Evolutionary conservation across 2,329 filamentous ascomycete species (phyloP).

Genomic region (Dothiorella sarmentorum): DNA sequence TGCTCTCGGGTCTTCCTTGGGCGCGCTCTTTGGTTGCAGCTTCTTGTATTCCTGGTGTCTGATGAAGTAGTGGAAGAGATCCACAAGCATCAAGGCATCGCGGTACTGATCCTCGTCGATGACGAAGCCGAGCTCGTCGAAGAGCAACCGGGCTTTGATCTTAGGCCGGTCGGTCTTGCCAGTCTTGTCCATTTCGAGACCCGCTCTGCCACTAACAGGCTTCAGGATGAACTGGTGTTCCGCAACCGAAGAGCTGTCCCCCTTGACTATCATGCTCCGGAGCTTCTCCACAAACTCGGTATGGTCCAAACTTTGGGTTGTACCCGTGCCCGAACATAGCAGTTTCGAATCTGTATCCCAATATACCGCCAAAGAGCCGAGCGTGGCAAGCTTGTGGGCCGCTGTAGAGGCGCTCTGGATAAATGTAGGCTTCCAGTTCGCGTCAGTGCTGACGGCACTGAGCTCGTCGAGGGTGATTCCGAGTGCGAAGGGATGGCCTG

Average conservation of each 20-base stretch:
- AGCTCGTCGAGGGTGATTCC: constrained; percentile 93
- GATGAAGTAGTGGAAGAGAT: constrained; percentile 97
- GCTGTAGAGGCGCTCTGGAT: constrained; percentile 80
- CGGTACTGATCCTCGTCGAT: constrained; percentile 97
- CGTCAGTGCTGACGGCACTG: constrained; percentile 93
- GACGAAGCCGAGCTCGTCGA: constrained; percentile 97
- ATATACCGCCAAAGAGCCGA: constrained; percentile 88
- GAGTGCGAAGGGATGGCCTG: constrained; percentile 90
- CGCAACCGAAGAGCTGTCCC: constrained; percentile 54
- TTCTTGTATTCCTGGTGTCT: constrained; percentile 97
- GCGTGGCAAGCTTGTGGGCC: constrained; percentile 89
- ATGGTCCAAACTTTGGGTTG: constrained; percentile 61
- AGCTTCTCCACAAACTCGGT: constrained; percentile 75
- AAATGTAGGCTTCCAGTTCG: constrained; percentile 92
- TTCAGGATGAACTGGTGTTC: constrained; percentile 92
- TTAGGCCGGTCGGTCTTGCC: constrained; percentile 75
- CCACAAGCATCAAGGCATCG: constrained; percentile 95
- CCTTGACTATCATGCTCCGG: constrained; percentile 72
- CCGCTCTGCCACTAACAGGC: constrained; percentile 91
- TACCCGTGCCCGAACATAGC: constrained; percentile 76
- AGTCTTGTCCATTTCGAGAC: constrained; percentile 92
- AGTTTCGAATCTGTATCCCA: constrained; percentile 95
- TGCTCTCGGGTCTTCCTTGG: constrained; percentile 85
- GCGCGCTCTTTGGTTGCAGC: constrained; percentile 77
- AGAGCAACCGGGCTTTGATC: constrained; percentile 85